Percentiles rank a stretch among this genome's conserved stretches.
phyloP scores from a whole-genome alignment of 345 rosid species.

The Ailanthus altissimus region DNA sequence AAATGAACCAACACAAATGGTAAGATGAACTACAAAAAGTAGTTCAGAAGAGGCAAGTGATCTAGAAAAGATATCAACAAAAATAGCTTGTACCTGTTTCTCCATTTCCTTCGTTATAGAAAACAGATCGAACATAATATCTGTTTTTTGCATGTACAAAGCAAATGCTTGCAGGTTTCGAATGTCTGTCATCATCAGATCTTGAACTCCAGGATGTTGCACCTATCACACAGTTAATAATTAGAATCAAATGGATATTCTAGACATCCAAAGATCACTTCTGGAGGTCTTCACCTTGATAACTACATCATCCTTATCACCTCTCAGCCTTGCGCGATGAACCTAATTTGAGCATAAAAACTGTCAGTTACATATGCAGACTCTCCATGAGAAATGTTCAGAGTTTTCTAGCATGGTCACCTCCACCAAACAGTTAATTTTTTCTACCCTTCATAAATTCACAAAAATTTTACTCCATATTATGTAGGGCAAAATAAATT shows the following conservation, averaged over 20 bases:
- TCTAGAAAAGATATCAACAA: slow-evolving; percentile 4
- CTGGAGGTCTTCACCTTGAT: slow-evolving; percentile 67
- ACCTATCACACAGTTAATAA: slow-evolving; percentile 48
- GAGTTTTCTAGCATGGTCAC: background rate
- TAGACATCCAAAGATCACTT: slow-evolving; percentile 19
- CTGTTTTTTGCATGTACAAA: slow-evolving; percentile 85
- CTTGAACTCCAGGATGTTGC: slow-evolving; percentile 91
- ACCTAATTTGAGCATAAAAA: slow-evolving; percentile 49
- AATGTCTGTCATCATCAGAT: slow-evolving; percentile 94
- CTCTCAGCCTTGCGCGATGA: slow-evolving; percentile 81
- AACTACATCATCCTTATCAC: slow-evolving; percentile 68
- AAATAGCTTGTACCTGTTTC: slow-evolving; percentile 62
- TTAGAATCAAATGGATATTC: slow-evolving; percentile 24
- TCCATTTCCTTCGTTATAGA: slow-evolving; percentile 91
- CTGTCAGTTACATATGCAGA: background rate
- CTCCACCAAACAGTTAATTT: background rate
- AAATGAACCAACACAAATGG: slow-evolving; percentile 1
- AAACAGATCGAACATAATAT: slow-evolving; percentile 79
- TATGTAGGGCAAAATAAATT: background rate
- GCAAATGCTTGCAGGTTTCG: slow-evolving; percentile 91
- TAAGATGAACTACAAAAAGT: slow-evolving; percentile 12
- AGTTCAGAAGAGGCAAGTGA: background rate
- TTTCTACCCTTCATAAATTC: background rate
- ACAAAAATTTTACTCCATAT: background rate
- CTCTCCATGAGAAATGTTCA: background rate